A percentile compares a stretch with the other conserved stretches of the same genome.
Conservation (phyloP, 345 rosid species). For the Litchi chinensis region DNA sequence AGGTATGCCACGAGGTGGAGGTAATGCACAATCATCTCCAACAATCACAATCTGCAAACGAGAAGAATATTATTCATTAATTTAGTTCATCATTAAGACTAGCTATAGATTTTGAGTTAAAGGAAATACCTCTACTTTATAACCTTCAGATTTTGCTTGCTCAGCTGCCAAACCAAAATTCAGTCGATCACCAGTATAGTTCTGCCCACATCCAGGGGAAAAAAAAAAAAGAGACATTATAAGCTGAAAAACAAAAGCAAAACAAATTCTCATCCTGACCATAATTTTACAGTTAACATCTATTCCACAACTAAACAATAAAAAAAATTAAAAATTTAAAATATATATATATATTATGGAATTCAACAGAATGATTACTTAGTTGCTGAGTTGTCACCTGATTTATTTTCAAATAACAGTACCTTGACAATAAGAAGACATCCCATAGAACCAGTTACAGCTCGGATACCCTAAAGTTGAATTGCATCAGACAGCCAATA, state of each 20-base stretch:
- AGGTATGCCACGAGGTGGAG: slow-evolving; percentile 85
- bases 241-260: slow-evolving; percentile 20
- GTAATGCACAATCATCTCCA: slow-evolving; percentile 98
- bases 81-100: neutral
- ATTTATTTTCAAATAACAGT: slow-evolving; percentile 27
- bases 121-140: slow-evolving; percentile 75
- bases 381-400: slow-evolving; percentile 1
- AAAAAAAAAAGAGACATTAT: slow-evolving; percentile 19
- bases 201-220: slow-evolving; percentile 62
- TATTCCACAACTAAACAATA: neutral
- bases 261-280: neutral
- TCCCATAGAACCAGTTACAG: slow-evolving; percentile 96
- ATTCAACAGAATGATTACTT: slow-evolving; percentile 13
- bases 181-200: slow-evolving; percentile 94
- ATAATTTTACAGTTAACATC: neutral
- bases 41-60: slow-evolving; percentile 79
- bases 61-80: slow-evolving; percentile 11
- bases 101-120: neutral
- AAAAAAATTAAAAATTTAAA: neutral
- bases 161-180: slow-evolving; percentile 99
- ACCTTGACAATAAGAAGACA: slow-evolving; percentile 94
- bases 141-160: slow-evolving; percentile 99
- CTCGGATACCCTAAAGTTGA: slow-evolving; percentile 81
- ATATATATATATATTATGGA: neutral
- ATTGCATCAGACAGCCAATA: slow-evolving; percentile 16